Base-by-base conservation (phyloP, 1,284 basidiomycete species). In the Irpex rosettiformis region DNA sequence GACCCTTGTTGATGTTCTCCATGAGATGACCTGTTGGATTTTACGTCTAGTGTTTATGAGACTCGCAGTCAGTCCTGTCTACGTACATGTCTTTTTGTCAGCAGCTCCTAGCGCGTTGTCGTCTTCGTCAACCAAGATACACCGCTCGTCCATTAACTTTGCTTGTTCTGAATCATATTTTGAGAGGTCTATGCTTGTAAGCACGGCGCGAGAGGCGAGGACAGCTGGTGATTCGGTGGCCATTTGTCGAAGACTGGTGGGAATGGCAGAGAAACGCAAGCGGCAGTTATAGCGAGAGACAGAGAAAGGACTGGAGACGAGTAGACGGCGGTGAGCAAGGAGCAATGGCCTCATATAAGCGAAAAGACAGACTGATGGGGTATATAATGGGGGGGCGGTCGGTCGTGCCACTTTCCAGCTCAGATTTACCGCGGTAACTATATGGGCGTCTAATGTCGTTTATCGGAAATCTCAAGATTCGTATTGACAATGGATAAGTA, bases 51-150 rank as follows among this genome's bases (percentile, higher is more conserved):
- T 40, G 33, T 55, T 28, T 24, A 27, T 22, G 30, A 18, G 52
- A 16, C 13, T n/a, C 37, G 18, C 49, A 30, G 55, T 37, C 11
- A 13, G 18, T 10, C 7, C 40, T 18, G 21, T 37, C 33, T 18
- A 78, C 89, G 67, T 69, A 94, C 96, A 99, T 52, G 93, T 95
- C 78, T 99, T 99, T 81, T 99, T 99, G 75, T 94, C 92, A 61
- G 90, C 86, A 58, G 96, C 94, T 48, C 96, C 96, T 61, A 96
- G 89, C 2, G 89, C 86, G 56, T 82, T 82, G 72, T 98, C 96
- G 59, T 98, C 77, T 67, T 94, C 88, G 70, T 96, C 92, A 30
- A 98, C 91, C 47, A 99, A 83, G 71, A 99, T 99, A 71, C 97
- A 97, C 61, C 93, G 81, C 75, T 99, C 97, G 67, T 97, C 94